Conservation (phyloP, 208 protist genomes). For the Crithidia sp. region DNA sequence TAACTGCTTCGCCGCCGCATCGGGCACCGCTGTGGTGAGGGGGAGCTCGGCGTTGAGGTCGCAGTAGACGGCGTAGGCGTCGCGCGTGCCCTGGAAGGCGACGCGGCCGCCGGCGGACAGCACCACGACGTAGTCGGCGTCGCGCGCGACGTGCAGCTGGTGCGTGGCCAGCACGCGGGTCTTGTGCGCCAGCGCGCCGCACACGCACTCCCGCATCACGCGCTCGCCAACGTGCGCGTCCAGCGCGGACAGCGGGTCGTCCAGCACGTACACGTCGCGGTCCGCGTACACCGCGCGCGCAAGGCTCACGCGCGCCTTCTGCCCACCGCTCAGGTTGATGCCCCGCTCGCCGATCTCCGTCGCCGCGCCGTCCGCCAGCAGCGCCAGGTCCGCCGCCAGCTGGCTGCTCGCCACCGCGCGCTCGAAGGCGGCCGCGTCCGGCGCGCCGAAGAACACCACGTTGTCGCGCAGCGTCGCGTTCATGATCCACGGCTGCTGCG, state of each 20-base stretch:
- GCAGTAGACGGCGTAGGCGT: conserved; percentile 30
- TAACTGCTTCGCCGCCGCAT: no score
- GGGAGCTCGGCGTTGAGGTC: conserved; percentile 25
- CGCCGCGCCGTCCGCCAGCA: no score
- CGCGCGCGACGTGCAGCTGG: conserved; percentile 80
- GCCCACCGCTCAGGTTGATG: conserved; percentile 83
- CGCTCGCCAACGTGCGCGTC: conserved; percentile 82
- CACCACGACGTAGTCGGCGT: conserved; percentile 86
- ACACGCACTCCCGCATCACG: conserved; percentile 59
- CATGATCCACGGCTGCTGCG: conserved; percentile 91
- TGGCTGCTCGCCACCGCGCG: no score
- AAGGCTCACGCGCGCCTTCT: conserved; percentile 78
- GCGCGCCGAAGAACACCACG: conserved; percentile 4
- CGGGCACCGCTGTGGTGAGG: no score
- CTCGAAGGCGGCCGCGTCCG: neutral
- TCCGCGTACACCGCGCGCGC: conserved; percentile 85
- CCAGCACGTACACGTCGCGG: conserved; percentile 85
- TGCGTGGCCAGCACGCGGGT: conserved; percentile 94
- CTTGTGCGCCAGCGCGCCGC: conserved; percentile 67
- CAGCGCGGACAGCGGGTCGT: conserved; percentile 93
- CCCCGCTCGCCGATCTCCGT: conserved; percentile 89
- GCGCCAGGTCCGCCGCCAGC: no score
- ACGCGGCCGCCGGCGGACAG: conserved; percentile 55
- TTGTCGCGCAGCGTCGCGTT: conserved; percentile 59
- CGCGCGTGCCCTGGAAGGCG: conserved; percentile 34